phyloP scores from a whole-genome alignment of 2,329 filamentous ascomycete species.

The Lecanosticta acicola region DNA sequence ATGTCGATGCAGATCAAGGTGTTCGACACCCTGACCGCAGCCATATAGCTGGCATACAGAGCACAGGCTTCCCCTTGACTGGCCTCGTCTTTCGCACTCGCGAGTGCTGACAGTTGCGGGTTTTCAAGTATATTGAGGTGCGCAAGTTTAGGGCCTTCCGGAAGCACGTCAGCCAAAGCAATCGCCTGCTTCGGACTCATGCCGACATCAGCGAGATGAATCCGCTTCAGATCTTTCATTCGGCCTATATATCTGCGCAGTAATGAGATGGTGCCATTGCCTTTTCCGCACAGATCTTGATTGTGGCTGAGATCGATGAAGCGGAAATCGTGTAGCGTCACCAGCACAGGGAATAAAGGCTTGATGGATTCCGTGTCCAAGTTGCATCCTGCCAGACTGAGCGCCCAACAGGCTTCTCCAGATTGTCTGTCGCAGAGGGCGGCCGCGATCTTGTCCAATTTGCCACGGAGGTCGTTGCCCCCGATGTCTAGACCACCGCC shows the following conservation, averaged over 20 bases:
- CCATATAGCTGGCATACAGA: conserved; percentile 83
- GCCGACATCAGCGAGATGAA: conserved; percentile 80
- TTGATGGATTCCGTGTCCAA: conserved; percentile 67
- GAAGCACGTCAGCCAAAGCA: conserved; percentile 80
- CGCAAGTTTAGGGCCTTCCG: conserved; percentile 73
- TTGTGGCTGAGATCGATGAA: conserved; percentile 95
- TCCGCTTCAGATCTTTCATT: conserved; percentile 68
- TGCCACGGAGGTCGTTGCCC: conserved; percentile 64
- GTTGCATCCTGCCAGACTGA: conserved; percentile 82
- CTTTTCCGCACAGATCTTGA: conserved; percentile 59
- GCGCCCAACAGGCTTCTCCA: conserved; percentile 61
- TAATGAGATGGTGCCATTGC: conserved; percentile 39
- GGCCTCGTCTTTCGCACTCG: conserved; percentile 69
- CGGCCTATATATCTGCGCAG: conserved; percentile 81
- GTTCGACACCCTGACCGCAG: conserved; percentile 75
- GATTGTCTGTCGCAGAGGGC: conserved; percentile 39
- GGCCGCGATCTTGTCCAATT: conserved; percentile 45
- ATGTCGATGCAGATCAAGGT: conserved; percentile 87
- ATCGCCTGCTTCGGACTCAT: conserved; percentile 85
- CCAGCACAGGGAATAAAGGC: conserved; percentile 67
- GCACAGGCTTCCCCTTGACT: conserved; percentile 90
- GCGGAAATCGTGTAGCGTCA: conserved; percentile 64
- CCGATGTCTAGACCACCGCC: conserved; percentile 88
- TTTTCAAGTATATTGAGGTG: conserved; percentile 88
- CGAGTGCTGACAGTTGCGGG: conserved; percentile 61